A percentile compares a stretch with the other conserved stretches of the same genome.
These are phyloP conservation scores for Alisma plantagoaquatica DNA, from an alignment of 106 monocot genomes.

Conservation along the genomic window DNA sequence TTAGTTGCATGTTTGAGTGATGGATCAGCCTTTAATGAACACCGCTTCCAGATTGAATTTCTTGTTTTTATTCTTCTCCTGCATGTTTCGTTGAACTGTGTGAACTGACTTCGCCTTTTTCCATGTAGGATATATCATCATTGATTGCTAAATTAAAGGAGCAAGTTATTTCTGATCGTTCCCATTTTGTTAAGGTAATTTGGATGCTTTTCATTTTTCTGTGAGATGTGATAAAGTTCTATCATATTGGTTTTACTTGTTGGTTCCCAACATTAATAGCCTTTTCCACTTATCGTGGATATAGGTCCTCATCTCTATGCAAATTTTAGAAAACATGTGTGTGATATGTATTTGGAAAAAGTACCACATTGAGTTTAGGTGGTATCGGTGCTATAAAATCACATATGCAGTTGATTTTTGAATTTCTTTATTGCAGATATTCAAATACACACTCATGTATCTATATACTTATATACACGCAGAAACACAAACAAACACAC, in stretches of 20 bases:
- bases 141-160: slow-evolving; percentile 59
- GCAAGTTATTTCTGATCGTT: slow-evolving; percentile 46
- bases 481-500: no score
- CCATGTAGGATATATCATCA: slow-evolving; percentile 31
- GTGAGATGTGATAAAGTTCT: neutral
- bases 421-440: no score
- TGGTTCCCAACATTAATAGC: neutral
- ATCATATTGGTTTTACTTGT: neutral
- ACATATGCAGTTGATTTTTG: no score
- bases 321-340: neutral
- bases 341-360: neutral
- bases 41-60: no score
- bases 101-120: no score
- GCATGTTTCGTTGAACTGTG: no score
- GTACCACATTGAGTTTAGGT: neutral
- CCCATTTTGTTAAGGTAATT: slow-evolving; percentile 45
- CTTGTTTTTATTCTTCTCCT: no score
- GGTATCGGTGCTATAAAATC: neutral
- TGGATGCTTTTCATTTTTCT: neutral
- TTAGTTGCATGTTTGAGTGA: no score
- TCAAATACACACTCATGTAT: no score
- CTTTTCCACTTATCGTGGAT: neutral
- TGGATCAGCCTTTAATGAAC: no score
- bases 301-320: neutral
- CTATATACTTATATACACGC: no score